Base-by-base conservation (phyloP, 2,329 filamentous ascomycete genomes). In the Alternaria tenuissima region DNA sequence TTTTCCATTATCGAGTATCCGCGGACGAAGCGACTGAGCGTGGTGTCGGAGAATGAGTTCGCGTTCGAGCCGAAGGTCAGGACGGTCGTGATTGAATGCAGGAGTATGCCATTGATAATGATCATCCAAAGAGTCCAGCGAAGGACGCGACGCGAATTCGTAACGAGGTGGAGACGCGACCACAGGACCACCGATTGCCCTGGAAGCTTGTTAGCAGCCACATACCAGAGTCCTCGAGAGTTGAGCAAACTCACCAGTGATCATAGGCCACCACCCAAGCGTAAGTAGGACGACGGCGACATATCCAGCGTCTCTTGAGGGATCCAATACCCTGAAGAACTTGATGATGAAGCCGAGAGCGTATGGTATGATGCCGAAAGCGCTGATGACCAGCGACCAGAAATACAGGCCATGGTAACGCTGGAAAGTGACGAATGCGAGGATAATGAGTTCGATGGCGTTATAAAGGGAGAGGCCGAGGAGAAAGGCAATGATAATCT, bases 131-230 rank as follows among this genome's bases (percentile, higher is more conserved):
- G 77, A 0, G 87, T 82, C 11, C 80, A 78, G 5, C 80, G 81
- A 0, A 89, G 78, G 3, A 83, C 72, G 2, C 74, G 73, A 7
- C 81, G 78, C 42, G 86, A 84, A 16, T 82, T 82, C 3, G 87
- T 76, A 11, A 90, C 81, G 1, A 90, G 79, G 68, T 89, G 86
- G 0, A 90, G 80, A 7, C 88, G 82, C 0, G 87, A 89, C 78
- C 87, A 90, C 1, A 90, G 78, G 1, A 90, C 87, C 12, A 89
- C 67, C 0, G 84, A 84, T 70, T 89, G 86, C 0, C 87, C 88
- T 1, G 22, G 12, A 7, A 7, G 30, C 20, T 24, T 30, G 47
- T 63, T 20, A 65, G 53, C 41, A 41, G 22, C 34, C 7, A 20
- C 22, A 24, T 38, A 2, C 12, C 51, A 14, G 44, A n/a, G 18